Conservation (phyloP, 345 rosid genomes). For the Gossypium ekmanianum region DNA sequence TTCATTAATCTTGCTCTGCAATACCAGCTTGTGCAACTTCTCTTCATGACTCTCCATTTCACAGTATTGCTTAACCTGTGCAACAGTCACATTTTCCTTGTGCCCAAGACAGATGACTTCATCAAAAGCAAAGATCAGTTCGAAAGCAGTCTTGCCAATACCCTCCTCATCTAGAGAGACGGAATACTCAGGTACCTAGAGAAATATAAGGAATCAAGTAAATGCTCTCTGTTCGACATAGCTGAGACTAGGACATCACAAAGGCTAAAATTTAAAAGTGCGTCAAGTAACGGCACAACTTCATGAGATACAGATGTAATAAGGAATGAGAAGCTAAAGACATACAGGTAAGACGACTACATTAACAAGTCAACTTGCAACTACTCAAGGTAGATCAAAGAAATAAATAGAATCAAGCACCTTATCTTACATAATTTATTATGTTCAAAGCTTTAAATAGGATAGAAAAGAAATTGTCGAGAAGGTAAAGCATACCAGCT, state of each 20-base stretch:
- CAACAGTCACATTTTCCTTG: constrained; percentile 94
- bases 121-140: constrained; percentile 91
- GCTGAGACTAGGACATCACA: background rate
- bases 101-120: constrained; percentile 98
- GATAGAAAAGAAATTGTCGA: background rate
- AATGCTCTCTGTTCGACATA: background rate
- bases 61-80: constrained; percentile 94
- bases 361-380: background rate
- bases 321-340: background rate
- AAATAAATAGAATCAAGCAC: background rate
- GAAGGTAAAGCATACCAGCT: constrained; percentile 61
- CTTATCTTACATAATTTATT: background rate
- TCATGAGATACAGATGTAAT: background rate
- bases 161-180: constrained; percentile 92
- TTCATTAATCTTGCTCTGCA: constrained; percentile 96
- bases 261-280: background rate
- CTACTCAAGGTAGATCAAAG: background rate
- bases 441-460: background rate
- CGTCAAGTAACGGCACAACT: background rate
- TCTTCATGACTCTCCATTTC: constrained; percentile 99
- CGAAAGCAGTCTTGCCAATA: constrained; percentile 72
- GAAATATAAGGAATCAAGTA: constrained; percentile 43
- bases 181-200: constrained; percentile 90
- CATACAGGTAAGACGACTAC: background rate
- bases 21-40: constrained; percentile 86